Percentiles rank a stretch among this genome's conserved stretches.
Evolutionary conservation across 805 yeast genomes (phyloP).

Genomic region (Suhomyces kilbournensis): DNA sequence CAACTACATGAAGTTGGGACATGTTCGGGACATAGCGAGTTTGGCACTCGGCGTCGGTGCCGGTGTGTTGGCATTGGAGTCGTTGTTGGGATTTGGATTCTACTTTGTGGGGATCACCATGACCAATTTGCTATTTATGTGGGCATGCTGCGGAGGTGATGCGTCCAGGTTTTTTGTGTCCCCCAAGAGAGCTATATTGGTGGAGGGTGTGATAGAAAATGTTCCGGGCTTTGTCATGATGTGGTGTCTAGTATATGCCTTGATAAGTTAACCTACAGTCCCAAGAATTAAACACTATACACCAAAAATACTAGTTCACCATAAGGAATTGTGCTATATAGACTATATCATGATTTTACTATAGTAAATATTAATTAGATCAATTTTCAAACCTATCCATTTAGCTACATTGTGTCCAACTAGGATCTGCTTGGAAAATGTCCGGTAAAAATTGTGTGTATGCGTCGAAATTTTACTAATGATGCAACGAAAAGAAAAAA

Average conservation of each 20-base stretch:
- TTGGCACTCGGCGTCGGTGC: constrained; percentile 39
- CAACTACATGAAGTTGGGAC: constrained; percentile 26
- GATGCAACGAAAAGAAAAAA: too few species aligned
- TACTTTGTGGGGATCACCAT: constrained; percentile 33
- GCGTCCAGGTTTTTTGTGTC: constrained; percentile 20
- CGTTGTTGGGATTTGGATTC: constrained; percentile 33
- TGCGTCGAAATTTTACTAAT: too few species aligned
- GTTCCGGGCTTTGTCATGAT: constrained; percentile 43
- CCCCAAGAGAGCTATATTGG: constrained; percentile 33
- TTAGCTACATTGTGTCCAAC: too few species aligned
- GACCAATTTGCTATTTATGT: constrained; percentile 26
- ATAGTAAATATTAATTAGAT: too few species aligned
- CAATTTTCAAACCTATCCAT: too few species aligned
- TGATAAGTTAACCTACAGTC: constrained; percentile 22
- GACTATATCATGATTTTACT: background rate
- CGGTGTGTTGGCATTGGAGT: constrained; percentile 39
- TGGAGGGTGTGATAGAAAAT: constrained; percentile 30
- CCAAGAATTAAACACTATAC: background rate
- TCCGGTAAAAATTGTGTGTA: too few species aligned
- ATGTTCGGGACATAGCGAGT: constrained; percentile 36
- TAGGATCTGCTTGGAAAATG: too few species aligned
- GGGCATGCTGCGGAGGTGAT: constrained; percentile 30
- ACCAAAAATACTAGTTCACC: too few species aligned
- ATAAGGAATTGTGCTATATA: background rate
- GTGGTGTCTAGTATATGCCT: constrained; percentile 47